A percentile compares a stretch with the other conserved stretches of the same genome.
Conservation (phyloP, 805 yeast genomes). For the Vanderwaltozyma yarrowii region DNA sequence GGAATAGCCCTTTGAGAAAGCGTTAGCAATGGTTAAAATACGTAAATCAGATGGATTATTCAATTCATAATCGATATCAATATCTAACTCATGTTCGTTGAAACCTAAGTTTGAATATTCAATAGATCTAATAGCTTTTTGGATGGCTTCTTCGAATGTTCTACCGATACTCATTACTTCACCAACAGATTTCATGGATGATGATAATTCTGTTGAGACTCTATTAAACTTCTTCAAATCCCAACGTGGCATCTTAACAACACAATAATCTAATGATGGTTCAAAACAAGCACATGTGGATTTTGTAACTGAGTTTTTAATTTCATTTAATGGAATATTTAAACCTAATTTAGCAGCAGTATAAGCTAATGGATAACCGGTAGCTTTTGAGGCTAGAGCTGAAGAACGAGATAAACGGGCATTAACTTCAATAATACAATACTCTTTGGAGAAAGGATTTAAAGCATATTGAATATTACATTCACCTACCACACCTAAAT, state of each 20-base stretch:
- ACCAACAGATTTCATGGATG: conserved; percentile 98
- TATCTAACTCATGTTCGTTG: conserved; percentile 77
- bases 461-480: conserved; percentile 96
- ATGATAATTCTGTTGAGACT: conserved; percentile 77
- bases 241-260: conserved; percentile 98
- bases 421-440: conserved; percentile 95
- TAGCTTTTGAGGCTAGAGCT: conserved; percentile 98
- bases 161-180: conserved; percentile 98
- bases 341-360: conserved; percentile 96
- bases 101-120: conserved; percentile 95
- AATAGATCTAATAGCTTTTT: conserved; percentile 86
- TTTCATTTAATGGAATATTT: conserved; percentile 83
- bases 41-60: conserved; percentile 98
- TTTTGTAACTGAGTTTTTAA: conserved; percentile 86
- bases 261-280: conserved; percentile 94
- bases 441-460: conserved; percentile 87
- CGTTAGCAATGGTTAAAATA: conserved; percentile 92
- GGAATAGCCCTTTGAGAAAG: conserved; percentile 76
- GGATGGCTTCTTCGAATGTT: conserved; percentile 95
- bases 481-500: conserved; percentile 98
- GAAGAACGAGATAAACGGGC: conserved; percentile 97
- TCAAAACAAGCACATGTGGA: conserved; percentile 94
- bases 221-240: conserved; percentile 92
- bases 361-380: conserved; percentile 96
- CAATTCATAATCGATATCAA: conserved; percentile 85